Evolutionary conservation across 306 rosid genomes (phyloP).

Genomic region (Acacia melanoxylon): DNA sequence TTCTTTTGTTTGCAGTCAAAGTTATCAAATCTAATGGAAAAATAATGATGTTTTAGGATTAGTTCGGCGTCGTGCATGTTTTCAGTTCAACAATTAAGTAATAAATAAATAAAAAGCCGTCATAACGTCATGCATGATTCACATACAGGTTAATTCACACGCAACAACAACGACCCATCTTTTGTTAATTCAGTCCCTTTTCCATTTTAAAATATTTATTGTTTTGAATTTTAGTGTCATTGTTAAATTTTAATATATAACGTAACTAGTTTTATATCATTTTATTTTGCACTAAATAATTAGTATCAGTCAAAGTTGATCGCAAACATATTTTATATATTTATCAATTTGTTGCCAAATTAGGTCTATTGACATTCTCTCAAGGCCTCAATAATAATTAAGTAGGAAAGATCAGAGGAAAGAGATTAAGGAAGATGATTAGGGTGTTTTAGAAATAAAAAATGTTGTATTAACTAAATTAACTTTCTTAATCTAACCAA

Average conservation of each 20-base stretch:
- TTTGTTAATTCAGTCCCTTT: not conserved
- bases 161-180: not conserved
- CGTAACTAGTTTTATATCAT: not conserved
- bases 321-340: too few species aligned
- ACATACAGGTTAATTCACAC: not conserved
- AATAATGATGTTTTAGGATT: not conserved
- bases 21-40: not conserved
- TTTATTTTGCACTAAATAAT: not conserved
- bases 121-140: not conserved
- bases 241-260: not conserved
- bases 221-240: not conserved
- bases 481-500: too few species aligned
- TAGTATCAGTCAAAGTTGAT: not conserved
- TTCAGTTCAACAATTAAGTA: not conserved
- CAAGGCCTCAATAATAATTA: too few species aligned
- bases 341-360: too few species aligned
- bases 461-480: too few species aligned
- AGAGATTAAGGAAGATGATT: too few species aligned
- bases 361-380: too few species aligned
- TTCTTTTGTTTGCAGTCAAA: not conserved
- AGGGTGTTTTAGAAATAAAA: too few species aligned
- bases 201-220: not conserved
- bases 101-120: not conserved
- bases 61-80: not conserved
- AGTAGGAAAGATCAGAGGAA: too few species aligned